Evolutionary conservation across 2,329 filamentous ascomycete genomes (phyloP).

Genomic region (Penicillium sp.): DNA sequence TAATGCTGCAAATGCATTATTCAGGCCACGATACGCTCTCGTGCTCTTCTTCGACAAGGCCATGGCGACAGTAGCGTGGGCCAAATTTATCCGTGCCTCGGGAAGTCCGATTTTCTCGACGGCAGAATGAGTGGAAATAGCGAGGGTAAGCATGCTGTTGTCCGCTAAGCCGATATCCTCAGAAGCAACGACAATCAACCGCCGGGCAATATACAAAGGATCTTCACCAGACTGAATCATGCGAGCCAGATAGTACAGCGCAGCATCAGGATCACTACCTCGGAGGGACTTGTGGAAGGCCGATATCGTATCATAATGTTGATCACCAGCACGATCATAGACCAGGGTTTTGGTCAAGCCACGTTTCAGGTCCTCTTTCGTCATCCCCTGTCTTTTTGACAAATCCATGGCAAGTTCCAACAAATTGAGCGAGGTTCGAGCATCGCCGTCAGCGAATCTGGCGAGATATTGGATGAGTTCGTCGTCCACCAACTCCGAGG

Average conservation of each 20-base stretch:
- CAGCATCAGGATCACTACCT: conserved; percentile 79
- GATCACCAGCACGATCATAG: conserved; percentile 91
- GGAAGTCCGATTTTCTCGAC: conserved; percentile 93
- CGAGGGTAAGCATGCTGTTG: conserved; percentile 76
- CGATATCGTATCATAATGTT: conserved; percentile 96
- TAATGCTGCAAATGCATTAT: conserved; percentile 75
- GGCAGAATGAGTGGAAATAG: conserved; percentile 81
- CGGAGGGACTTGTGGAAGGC: conserved; percentile 96
- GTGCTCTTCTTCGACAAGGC: conserved; percentile 82
- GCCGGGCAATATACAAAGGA: conserved; percentile 83
- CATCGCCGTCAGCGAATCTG: conserved; percentile 86
- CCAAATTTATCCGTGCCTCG: conserved; percentile 87
- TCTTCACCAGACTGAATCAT: conserved; percentile 97
- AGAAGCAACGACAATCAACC: conserved; percentile 90
- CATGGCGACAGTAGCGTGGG: conserved; percentile 80
- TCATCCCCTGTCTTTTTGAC: conserved; percentile 62
- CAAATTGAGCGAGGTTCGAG: conserved; percentile 86
- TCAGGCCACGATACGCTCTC: conserved; percentile 76
- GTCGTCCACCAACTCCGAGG: conserved; percentile 64
- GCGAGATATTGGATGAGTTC: conserved; percentile 79
- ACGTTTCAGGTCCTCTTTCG: conserved; percentile 73
- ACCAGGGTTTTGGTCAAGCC: conserved; percentile 88
- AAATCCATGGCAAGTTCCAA: conserved; percentile 85
- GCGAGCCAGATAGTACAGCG: conserved; percentile 89
- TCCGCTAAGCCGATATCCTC: conserved; percentile 93